Conservation (phyloP, 768 basidiomycete species). For the Auricularia sp. region DNA sequence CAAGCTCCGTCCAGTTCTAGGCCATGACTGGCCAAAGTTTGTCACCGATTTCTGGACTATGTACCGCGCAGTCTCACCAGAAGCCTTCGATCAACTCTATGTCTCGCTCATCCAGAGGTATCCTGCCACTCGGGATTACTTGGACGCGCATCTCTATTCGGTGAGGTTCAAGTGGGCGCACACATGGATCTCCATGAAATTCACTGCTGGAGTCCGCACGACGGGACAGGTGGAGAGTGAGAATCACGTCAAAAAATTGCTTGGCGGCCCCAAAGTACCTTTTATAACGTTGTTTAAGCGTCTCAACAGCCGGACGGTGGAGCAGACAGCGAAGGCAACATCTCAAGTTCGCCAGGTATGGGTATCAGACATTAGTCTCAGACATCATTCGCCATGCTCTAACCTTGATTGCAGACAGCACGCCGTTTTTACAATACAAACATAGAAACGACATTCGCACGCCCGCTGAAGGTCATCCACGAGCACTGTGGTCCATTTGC, state of each 20-base stretch:
- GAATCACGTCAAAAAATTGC: slow-evolving; percentile 19
- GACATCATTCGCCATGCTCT: background rate
- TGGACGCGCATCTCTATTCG: too few relatives aligned
- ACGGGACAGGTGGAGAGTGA: slow-evolving; percentile 24
- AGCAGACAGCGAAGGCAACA: slow-evolving; percentile 13
- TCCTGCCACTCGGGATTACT: too few relatives aligned
- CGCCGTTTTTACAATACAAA: slow-evolving; percentile 15
- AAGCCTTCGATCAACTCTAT: too few relatives aligned
- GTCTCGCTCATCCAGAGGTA: too few relatives aligned
- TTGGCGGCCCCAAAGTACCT: slow-evolving; percentile 18
- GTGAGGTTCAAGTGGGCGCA: slow-evolving; percentile 21
- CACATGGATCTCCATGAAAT: slow-evolving; percentile 19
- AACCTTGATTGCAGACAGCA: slow-evolving; percentile 13
- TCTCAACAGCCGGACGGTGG: slow-evolving; percentile 16
- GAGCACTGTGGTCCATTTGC: slow-evolving; percentile 23
- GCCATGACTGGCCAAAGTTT: too few relatives aligned
- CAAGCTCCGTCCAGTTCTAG: too few relatives aligned
- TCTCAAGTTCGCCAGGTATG: slow-evolving; percentile 8
- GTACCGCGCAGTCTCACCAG: too few relatives aligned
- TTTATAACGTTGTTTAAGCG: slow-evolving; percentile 15
- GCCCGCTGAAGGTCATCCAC: slow-evolving; percentile 15
- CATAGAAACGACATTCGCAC: slow-evolving; percentile 21
- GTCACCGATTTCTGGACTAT: too few relatives aligned
- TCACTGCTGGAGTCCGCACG: slow-evolving; percentile 25
- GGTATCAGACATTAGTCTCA: background rate